phyloP scores from a whole-genome alignment of 441 rosid species.

The Macaranga tanarius region DNA sequence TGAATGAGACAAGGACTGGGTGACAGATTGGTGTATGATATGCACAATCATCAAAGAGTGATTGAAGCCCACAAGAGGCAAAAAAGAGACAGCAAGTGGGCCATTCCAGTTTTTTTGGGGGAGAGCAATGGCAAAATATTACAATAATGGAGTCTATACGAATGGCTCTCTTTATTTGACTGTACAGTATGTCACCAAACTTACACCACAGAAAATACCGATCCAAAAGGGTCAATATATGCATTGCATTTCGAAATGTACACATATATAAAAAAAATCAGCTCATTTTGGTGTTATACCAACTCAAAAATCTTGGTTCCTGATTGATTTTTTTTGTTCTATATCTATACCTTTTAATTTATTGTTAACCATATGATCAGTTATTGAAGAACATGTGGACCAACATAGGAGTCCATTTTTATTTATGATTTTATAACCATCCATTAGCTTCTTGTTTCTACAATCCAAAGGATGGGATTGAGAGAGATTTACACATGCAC shows the following conservation, averaged over 20 bases:
- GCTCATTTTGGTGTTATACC: too few relatives aligned
- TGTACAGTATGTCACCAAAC: conserved; percentile 28
- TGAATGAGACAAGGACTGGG: conserved; percentile 39
- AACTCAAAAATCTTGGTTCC: not conserved
- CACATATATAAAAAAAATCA: too few relatives aligned
- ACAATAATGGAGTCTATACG: conserved; percentile 42
- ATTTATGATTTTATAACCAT: not conserved
- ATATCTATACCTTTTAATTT: not conserved
- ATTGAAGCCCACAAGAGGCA: conserved; percentile 54
- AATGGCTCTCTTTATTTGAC: conserved; percentile 44
- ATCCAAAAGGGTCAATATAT: not conserved
- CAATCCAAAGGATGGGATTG: conserved; percentile 16
- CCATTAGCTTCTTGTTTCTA: not conserved
- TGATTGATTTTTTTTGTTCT: not conserved
- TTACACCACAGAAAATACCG: not conserved
- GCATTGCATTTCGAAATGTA: too few relatives aligned
- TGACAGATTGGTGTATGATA: conserved; percentile 41
- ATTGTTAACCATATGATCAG: conserved; percentile 10
- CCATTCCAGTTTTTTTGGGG: conserved; percentile 38
- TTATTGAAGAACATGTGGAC: conserved; percentile 26
- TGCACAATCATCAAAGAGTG: conserved; percentile 49
- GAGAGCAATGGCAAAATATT: conserved; percentile 21
- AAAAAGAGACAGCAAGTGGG: conserved; percentile 51
- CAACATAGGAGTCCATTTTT: not conserved
- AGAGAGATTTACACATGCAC: not conserved